These are phyloP conservation scores for Nitzschia palea DNA, from an alignment of 108 stramenopile genomes.

Conservation along the genomic window DNA sequence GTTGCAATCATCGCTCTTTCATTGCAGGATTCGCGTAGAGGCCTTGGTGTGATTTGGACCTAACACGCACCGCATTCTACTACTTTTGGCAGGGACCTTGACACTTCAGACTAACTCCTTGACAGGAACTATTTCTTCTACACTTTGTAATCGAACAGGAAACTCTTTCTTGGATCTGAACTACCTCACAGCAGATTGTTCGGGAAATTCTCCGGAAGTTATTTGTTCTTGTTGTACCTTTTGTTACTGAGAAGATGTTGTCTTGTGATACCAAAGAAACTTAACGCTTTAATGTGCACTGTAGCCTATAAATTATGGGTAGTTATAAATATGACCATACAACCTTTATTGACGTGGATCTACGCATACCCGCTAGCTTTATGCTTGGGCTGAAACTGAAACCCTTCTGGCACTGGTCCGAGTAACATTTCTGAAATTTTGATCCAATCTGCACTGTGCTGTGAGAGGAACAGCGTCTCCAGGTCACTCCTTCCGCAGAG, in stretches of 20 bases:
- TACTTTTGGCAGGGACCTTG: slow-evolving; percentile 10
- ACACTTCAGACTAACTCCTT: slow-evolving; percentile 16
- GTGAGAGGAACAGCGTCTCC: slow-evolving; percentile 59
- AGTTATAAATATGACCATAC: background rate
- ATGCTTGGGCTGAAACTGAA: slow-evolving; percentile 93
- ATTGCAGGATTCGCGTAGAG: background rate
- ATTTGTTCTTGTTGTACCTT: slow-evolving; percentile 21
- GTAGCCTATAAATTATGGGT: background rate
- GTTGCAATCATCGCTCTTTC: slow-evolving; percentile 1
- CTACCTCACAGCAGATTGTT: slow-evolving; percentile 22
- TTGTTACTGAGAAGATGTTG: background rate
- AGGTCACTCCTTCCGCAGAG: slow-evolving; percentile 60
- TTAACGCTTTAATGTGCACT: no score
- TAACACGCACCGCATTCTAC: background rate
- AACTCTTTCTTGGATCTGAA: background rate
- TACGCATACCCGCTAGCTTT: slow-evolving; percentile 74
- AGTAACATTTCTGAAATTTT: slow-evolving; percentile 95
- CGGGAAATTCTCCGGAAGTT: slow-evolving; percentile 11
- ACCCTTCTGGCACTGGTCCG: slow-evolving; percentile 90
- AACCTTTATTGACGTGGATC: no score
- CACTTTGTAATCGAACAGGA: slow-evolving; percentile 7
- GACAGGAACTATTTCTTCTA: slow-evolving; percentile 11
- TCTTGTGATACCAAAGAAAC: no score
- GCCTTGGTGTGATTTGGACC: background rate
- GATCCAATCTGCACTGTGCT: slow-evolving; percentile 88